A percentile compares a stretch with the other conserved stretches of the same genome.
These are phyloP conservation scores for Tephrocybe sp. DNA, from an alignment of 768 basidiomycete genomes.

Conservation along the genomic window DNA sequence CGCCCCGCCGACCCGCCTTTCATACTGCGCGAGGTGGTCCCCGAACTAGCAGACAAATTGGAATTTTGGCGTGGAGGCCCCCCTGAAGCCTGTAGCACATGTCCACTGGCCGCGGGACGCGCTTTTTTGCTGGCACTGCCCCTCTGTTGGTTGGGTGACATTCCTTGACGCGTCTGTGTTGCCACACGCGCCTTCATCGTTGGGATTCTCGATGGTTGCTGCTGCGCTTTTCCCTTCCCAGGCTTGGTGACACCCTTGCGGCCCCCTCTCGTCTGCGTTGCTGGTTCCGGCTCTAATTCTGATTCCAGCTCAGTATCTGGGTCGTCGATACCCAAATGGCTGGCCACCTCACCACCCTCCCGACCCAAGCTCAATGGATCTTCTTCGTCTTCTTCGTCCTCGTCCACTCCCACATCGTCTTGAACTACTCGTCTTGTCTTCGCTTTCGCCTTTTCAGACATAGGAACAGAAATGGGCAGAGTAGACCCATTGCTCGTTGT, in stretches of 20 bases:
- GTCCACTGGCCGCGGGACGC: too few relatives aligned
- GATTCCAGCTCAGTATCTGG: background rate
- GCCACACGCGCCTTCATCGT: background rate
- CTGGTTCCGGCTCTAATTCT: background rate
- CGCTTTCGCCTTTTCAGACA: too few relatives aligned
- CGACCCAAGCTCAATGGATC: slow-evolving; percentile 27
- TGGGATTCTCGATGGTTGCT: slow-evolving; percentile 4
- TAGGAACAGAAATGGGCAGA: too few relatives aligned
- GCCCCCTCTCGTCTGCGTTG: background rate
- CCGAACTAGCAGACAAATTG: background rate
- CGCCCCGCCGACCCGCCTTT: slow-evolving; percentile 19
- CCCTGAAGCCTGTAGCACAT: background rate
- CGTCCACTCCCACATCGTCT: background rate
- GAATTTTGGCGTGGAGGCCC: background rate
- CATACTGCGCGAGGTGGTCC: background rate
- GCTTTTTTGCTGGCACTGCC: too few relatives aligned
- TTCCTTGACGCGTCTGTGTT: background rate
- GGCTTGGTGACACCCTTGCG: background rate
- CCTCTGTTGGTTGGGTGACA: too few relatives aligned
- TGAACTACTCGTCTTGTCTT: too few relatives aligned
- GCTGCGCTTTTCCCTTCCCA: background rate
- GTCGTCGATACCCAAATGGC: background rate
- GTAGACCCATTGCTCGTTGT: background rate
- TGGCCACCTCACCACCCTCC: background rate
- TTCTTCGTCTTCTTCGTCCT: slow-evolving; percentile 27